These are phyloP conservation scores for Rutstroemia sp. DNA, from an alignment of 2,329 filamentous ascomycete genomes.

Conservation along the genomic window DNA sequence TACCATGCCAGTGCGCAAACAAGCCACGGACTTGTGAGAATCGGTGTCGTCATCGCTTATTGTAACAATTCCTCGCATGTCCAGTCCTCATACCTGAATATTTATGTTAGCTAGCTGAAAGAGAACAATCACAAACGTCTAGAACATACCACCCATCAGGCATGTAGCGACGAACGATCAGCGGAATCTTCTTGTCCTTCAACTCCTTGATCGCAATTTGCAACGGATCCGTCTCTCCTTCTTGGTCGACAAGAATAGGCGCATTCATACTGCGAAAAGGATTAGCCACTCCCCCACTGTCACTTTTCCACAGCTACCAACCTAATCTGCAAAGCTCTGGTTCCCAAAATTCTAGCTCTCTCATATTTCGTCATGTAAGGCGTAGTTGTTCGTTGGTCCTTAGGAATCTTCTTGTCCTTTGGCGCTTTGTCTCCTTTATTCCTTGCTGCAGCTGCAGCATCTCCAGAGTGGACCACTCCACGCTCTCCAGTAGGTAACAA, in stretches of 20 bases:
- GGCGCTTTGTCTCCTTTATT: conserved; percentile 48
- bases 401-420: conserved; percentile 83
- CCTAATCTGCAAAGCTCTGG: conserved; percentile 93
- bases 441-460: conserved; percentile 51
- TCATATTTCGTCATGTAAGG: conserved; percentile 99
- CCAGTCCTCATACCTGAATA: conserved; percentile 80
- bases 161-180: conserved; percentile 91
- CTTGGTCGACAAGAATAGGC: conserved; percentile 89
- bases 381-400: conserved; percentile 82
- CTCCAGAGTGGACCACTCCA: conserved; percentile 50
- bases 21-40: conserved; percentile 1
- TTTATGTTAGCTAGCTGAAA: background rate
- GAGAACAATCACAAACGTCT: background rate
- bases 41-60: conserved; percentile 13
- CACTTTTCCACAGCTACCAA: conserved; percentile 35
- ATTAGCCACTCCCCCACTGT: background rate
- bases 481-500: conserved; percentile 29
- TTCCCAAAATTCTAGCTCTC: conserved; percentile 85
- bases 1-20: conserved; percentile 16
- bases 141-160: conserved; percentile 84
- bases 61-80: conserved; percentile 86
- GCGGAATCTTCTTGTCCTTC: conserved; percentile 95
- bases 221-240: conserved; percentile 94
- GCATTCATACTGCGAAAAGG: conserved; percentile 74
- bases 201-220: conserved; percentile 98